These are phyloP conservation scores for Liriodendron chinense DNA, from an alignment of 164 flowering plant genomes.

Conservation along the genomic window DNA sequence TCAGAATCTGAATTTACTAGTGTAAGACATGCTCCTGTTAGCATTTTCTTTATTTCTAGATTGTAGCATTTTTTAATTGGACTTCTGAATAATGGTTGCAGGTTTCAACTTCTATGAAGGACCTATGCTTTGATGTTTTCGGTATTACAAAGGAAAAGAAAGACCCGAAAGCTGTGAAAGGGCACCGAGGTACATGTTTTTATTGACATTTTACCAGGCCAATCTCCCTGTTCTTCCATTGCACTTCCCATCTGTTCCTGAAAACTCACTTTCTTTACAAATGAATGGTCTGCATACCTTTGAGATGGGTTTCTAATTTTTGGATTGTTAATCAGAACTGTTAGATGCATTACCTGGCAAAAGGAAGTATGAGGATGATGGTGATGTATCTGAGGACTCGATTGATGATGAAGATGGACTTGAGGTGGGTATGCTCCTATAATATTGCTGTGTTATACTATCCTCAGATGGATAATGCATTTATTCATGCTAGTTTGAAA, in stretches of 20 bases:
- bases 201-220: background rate
- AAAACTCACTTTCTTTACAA: background rate
- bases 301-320: background rate
- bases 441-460: background rate
- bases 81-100: slow-evolving; percentile 15
- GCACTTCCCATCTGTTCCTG: background rate
- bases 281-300: background rate
- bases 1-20: slow-evolving; percentile 78
- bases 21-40: slow-evolving; percentile 37
- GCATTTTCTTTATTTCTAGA: background rate
- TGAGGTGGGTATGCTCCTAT: slow-evolving; percentile 35
- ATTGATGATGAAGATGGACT: slow-evolving; percentile 48
- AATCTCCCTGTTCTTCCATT: background rate
- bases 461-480: background rate
- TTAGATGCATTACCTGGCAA: slow-evolving; percentile 81
- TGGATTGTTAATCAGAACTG: slow-evolving; percentile 39
- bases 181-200: slow-evolving; percentile 69
- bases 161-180: slow-evolving; percentile 69
- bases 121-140: slow-evolving; percentile 78
- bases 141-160: slow-evolving; percentile 82
- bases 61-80: background rate
- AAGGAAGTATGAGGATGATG: slow-evolving; percentile 76
- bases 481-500: background rate
- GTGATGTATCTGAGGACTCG: slow-evolving; percentile 41
- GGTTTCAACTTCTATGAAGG: slow-evolving; percentile 87